Evolutionary conservation across 2,329 filamentous ascomycete species (phyloP), one percentile per base, ranked within the genome.

Genomic region (Monosporascus cannonballus): DNA sequence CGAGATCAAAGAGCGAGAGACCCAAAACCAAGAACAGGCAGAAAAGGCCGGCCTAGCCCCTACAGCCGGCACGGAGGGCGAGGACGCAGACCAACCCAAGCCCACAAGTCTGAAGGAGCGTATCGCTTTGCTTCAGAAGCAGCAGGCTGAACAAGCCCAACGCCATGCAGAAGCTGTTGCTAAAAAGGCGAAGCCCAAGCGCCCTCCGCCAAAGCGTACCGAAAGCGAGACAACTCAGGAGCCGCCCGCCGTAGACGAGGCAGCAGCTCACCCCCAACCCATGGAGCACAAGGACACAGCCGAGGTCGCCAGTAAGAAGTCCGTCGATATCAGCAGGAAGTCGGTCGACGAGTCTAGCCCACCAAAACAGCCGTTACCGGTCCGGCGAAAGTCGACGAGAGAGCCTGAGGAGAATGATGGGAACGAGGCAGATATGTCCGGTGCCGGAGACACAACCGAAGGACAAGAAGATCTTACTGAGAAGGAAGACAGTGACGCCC

Each of bases 51-150:
- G 85, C 1, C 72, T 89, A 37, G 71, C 76, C 36, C 67, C 75
- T 17, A 65, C 69, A 47, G 64, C 67, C 49, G 50, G 71, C 18
- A 71, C 77, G 6, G 77, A 74, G 49, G 71, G 76, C 4, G 76
- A 74, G 22, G 82, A 76, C 5, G 90, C 94, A 51, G 89, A 95
- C 44, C 85, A 89, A 62, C 92, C 93, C 1, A 96, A 97, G 71
- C 90, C 92, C 24, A 89, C 90, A 52, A 96, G 89, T 61, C 71
- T 99, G 56, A 99, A 97, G 71, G 94, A 99, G 69, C 83, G 94
- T 56, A 96, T 99, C 72, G 94, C 94, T 27, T 76, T 96, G 50
- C 76, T 99, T 17, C 94, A 99, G 69, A 93, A 89, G 67, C 91
- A 97, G 69, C 94, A 99, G 70, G 76, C 90, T 67, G 94, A 97